These are phyloP conservation scores for Botrytis fabae DNA, from an alignment of 2,329 filamentous ascomycete species.

Conservation along the genomic window DNA sequence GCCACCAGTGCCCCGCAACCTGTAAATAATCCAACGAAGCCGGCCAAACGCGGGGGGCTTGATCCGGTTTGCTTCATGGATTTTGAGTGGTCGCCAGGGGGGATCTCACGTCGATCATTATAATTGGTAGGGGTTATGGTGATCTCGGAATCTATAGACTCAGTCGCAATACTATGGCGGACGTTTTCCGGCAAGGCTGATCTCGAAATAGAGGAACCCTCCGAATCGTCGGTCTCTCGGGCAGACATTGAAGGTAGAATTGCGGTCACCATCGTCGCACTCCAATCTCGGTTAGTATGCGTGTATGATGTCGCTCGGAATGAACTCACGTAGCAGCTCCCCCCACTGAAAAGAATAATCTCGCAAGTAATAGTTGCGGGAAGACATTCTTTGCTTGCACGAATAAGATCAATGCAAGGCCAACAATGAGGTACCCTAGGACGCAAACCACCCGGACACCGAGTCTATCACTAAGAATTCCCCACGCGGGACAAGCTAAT, in stretches of 20 bases:
- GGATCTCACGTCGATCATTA: constrained; percentile 26
- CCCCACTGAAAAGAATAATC: constrained; percentile 85
- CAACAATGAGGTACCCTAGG: constrained; percentile 79
- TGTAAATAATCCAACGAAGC: constrained; percentile 88
- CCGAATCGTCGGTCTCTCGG: constrained; percentile 31
- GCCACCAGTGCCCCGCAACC: constrained; percentile 89
- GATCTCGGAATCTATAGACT: constrained; percentile 70
- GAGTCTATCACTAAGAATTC: constrained; percentile 72
- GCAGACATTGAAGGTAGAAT: constrained; percentile 74
- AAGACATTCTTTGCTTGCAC: constrained; percentile 87
- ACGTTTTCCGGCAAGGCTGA: constrained; percentile 33
- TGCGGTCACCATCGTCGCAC: constrained; percentile 94
- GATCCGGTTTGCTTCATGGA: constrained; percentile 40
- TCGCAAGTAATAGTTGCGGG: constrained; percentile 80
- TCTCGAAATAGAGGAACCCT: constrained; percentile 28
- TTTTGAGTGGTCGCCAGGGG: constrained; percentile 25
- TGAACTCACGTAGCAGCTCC: constrained; percentile 75
- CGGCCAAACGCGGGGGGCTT: constrained; percentile 67
- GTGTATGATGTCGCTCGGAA: constrained; percentile 15
- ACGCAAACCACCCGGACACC: constrained; percentile 74
- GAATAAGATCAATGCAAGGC: constrained; percentile 72
- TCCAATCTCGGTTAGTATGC: constrained; percentile 37
- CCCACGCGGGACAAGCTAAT: constrained; percentile 78
- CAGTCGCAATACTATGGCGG: constrained; percentile 58
- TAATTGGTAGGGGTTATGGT: constrained; percentile 71